Base-by-base conservation (phyloP, 2,329 filamentous ascomycete species). In the Daldinia sp. region DNA sequence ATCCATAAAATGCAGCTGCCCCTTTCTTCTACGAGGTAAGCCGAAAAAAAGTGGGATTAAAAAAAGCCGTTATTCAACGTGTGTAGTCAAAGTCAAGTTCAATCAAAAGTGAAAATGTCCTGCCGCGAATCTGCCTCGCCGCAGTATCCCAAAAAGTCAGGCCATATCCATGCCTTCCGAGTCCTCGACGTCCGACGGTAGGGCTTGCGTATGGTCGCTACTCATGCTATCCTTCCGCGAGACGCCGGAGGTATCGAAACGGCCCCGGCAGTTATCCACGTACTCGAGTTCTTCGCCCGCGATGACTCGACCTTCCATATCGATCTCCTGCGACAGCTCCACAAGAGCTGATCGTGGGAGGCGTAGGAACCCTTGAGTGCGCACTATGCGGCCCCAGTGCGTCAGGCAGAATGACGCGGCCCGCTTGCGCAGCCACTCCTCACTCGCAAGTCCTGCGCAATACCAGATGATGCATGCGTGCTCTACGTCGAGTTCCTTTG, bases 401-500 rank as follows among this genome's bases (percentile, higher is more conserved):
- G 91, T 92, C 80, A 99, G 88, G 78, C 94, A 98, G 80, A 97
- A 98, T 53, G 86, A 86, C 0, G 94, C 94, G 0, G 96, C 93
- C 60, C 95, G 90, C 74, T 93, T 92, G 78, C 94, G 93, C 42
- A 99, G 86, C 94, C 94, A 98, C 60, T 97, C 93, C 80, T 99
- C 96, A 74, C 91, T 93, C 15, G 96, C 95, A 13, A 95, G 89
- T 6, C 91, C 92, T 1, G 96, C 94, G 72, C 94, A 93, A 79
- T 98, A 94, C 94, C 97, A 99, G 63, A 97, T 94, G 73, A 97
- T 91, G 71, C 96, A 97, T 2, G 95, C 95, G 77, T 98, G 94
- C 67, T 97, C 93, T 42, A 98, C 92, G 77, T 98, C 95, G 2
- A 99, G 87, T 77, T 99, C 96, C 69, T 93, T 92, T 63, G 92